Evolutionary conservation across 1,139 yeast species (phyloP).

Genomic region (Yamadazyma mexicana): DNA sequence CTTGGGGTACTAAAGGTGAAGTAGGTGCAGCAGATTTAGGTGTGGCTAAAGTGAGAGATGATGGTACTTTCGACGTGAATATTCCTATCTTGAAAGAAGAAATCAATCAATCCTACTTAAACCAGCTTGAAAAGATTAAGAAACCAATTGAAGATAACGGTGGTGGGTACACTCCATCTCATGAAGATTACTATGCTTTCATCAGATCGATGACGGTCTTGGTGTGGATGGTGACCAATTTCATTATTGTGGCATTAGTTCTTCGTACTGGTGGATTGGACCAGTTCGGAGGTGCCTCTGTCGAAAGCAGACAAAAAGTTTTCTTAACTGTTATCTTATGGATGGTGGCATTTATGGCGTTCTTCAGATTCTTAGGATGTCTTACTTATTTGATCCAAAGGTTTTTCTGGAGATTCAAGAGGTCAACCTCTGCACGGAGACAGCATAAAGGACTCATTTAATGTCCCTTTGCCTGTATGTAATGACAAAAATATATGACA

Average conservation of each 20-base stretch:
- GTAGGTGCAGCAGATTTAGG: conserved; percentile 47
- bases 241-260: conserved; percentile 68
- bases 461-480: no score
- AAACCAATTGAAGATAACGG: conserved; percentile 31
- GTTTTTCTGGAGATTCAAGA: conserved; percentile 24
- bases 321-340: conserved; percentile 75
- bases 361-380: conserved; percentile 72
- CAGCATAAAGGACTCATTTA: conserved; percentile 15
- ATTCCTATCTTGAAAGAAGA: conserved; percentile 65
- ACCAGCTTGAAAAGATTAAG: conserved; percentile 63
- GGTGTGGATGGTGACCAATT: conserved; percentile 77
- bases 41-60: conserved; percentile 64
- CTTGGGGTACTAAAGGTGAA: conserved; percentile 55
- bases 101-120: conserved; percentile 58
- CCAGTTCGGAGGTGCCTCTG: conserved; percentile 28
- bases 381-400: conserved; percentile 53
- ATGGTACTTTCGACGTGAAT: conserved; percentile 65
- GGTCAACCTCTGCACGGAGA: conserved; percentile 16
- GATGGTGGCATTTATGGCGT: conserved; percentile 80
- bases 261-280: conserved; percentile 66
- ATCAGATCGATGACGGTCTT: conserved; percentile 79
- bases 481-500: no score
- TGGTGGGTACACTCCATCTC: conserved; percentile 37
- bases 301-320: conserved; percentile 34
- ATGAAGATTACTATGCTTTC: conserved; percentile 76